Evolutionary conservation across 805 yeast species (phyloP), one percentile per base, ranked within the genome.

Genomic region (Candida xiaguanensis): DNA sequence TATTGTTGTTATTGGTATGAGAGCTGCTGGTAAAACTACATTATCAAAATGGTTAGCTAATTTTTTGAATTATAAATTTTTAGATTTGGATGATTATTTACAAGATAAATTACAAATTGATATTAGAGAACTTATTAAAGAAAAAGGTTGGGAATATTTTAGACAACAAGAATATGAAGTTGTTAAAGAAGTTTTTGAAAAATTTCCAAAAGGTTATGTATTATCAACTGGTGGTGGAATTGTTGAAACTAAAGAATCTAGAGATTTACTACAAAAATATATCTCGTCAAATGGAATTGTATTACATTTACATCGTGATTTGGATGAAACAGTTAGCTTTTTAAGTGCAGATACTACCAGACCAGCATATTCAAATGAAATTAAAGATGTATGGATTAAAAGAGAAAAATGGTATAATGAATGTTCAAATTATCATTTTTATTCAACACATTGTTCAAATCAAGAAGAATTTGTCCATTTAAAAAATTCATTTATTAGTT

Each of bases 201-300:
- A 67, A 22, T 55, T 59, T 45, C 40, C 62, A 5, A 53, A 51
- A 14, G 83, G 83, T 4, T 70, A 80, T 51, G 85, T 91, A 16
- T 74, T 91, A 39, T 86, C 98, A 0, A 86, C 96, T 36, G 99
- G 99, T 24, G 99, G 99, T 31, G 99, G 99, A 8, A 72, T 93
- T 44, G 95, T 93, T 19, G 98, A 91, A 62, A 74, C 74, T 28
- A 71, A 71, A 6, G 74, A 60, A n/a, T 79, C 95, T 4, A 76
- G 97, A 51, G 70, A 70, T 8, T 48, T 77, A 6, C 69, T 93
- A 58, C 73, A 80, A 49, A 56, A 68, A 6, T 85, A 79, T 58
- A 52, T 59, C 29, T 51, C 64, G 16, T 46, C 61, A 11, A 85
- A 85, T 18, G 95, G 96, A 28, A 74, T 85, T 47, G 98, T 93